A percentile compares a stretch with the other conserved stretches of the same genome.
These are phyloP conservation scores for Lactarius hatsudake DNA, from an alignment of 768 basidiomycete genomes.

Conservation along the genomic window DNA sequence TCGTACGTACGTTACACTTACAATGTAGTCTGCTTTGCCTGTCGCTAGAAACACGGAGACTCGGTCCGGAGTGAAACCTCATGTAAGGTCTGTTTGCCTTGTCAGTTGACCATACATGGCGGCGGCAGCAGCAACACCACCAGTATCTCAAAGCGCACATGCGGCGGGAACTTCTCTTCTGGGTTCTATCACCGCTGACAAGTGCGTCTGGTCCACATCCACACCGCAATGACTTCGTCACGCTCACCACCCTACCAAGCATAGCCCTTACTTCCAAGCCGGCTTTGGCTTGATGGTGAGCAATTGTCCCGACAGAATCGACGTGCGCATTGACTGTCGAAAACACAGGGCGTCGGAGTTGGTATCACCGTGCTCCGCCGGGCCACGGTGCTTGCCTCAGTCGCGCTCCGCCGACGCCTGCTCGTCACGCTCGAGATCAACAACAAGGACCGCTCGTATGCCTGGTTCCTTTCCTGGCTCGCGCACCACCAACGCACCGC, in stretches of 20 bases:
- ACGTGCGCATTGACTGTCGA: background rate
- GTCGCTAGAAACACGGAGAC: background rate
- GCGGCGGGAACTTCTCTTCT: slow-evolving; percentile 11
- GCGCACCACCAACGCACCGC: slow-evolving; percentile 50
- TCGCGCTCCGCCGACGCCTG: slow-evolving; percentile 80
- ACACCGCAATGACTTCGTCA: no score
- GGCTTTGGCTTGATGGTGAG: slow-evolving; percentile 96
- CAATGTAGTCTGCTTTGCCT: slow-evolving; percentile 16
- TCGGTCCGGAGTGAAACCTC: background rate
- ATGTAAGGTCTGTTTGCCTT: background rate
- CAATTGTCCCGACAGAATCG: background rate
- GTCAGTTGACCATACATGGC: background rate
- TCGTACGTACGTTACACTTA: slow-evolving; percentile 12
- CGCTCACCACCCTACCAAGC: slow-evolving; percentile 34
- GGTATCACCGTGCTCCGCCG: slow-evolving; percentile 74
- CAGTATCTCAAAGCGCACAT: background rate
- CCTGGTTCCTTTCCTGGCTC: slow-evolving; percentile 98
- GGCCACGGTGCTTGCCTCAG: slow-evolving; percentile 63
- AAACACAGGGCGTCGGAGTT: slow-evolving; percentile 80
- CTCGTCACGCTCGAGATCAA: slow-evolving; percentile 95
- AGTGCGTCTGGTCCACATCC: slow-evolving; percentile 46
- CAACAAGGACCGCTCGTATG: slow-evolving; percentile 91
- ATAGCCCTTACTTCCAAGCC: slow-evolving; percentile 95
- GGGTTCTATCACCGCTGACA: slow-evolving; percentile 51
- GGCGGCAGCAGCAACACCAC: background rate